Evolutionary conservation across 2,329 filamentous ascomycete species (phyloP).

Genomic region (Magnaporthales sp.): DNA sequence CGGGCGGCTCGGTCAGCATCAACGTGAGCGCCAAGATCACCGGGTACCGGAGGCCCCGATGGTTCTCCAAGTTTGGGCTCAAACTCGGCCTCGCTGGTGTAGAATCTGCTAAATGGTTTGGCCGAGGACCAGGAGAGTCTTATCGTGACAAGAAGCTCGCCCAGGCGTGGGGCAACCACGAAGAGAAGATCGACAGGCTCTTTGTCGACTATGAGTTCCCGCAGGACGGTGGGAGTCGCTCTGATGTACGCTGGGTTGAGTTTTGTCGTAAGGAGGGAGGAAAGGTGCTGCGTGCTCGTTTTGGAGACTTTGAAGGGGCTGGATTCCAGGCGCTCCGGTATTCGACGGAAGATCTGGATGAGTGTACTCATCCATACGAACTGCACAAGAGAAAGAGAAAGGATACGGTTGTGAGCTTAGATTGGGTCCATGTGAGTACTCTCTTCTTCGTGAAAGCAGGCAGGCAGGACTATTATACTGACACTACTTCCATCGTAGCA

Average conservation of each 20-base stretch:
- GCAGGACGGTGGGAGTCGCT: slow-evolving; percentile 58
- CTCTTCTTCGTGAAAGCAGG: not conserved
- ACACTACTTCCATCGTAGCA: slow-evolving; percentile 36
- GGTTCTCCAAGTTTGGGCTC: slow-evolving; percentile 55
- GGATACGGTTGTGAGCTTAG: slow-evolving; percentile 47
- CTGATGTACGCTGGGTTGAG: slow-evolving; percentile 53
- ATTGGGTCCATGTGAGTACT: slow-evolving; percentile 29
- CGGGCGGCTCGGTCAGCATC: slow-evolving; percentile 36
- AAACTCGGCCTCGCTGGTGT: slow-evolving; percentile 33
- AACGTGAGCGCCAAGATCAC: slow-evolving; percentile 37
- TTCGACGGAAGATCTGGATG: slow-evolving; percentile 41
- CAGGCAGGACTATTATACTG: not conserved
- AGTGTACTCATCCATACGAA: slow-evolving; percentile 52
- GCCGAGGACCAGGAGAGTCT: slow-evolving; percentile 56
- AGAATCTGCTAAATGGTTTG: slow-evolving; percentile 49
- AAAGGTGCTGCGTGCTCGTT: slow-evolving; percentile 32
- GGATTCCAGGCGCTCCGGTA: slow-evolving; percentile 52
- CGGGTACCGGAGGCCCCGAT: slow-evolving; percentile 41
- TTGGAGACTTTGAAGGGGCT: slow-evolving; percentile 26
- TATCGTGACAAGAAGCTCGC: slow-evolving; percentile 59
- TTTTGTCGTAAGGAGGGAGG: slow-evolving; percentile 20
- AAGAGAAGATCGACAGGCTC: slow-evolving; percentile 37
- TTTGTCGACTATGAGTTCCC: slow-evolving; percentile 58
- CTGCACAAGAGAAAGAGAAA: slow-evolving; percentile 37
- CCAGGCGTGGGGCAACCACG: slow-evolving; percentile 48